Evolutionary conservation across 2,329 filamentous ascomycete genomes (phyloP).

Genomic region (Zymoseptoria brevis): DNA sequence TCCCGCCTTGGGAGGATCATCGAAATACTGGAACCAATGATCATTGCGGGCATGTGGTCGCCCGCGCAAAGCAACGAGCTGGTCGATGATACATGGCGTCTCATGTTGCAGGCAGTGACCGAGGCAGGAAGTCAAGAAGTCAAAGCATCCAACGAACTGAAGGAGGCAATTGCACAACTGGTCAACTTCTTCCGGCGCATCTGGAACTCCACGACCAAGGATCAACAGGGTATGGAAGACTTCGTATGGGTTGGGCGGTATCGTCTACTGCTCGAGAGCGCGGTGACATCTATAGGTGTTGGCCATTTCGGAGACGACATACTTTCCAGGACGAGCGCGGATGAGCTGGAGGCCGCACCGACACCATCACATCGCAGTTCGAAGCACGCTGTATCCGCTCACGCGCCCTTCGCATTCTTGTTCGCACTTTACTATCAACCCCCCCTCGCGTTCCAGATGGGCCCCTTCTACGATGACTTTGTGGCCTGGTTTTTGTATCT

Average conservation of each 20-base stretch:
- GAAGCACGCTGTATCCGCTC: slow-evolving; percentile 45
- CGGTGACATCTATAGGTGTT: slow-evolving; percentile 44
- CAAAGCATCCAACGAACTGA: slow-evolving; percentile 76
- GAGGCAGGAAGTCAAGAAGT: slow-evolving; percentile 76
- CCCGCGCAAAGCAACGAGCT: slow-evolving; percentile 11
- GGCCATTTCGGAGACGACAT: slow-evolving; percentile 45
- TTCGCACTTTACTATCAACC: slow-evolving; percentile 19
- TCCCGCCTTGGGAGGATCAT: slow-evolving; percentile 61
- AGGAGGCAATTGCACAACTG: slow-evolving; percentile 66
- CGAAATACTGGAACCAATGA: slow-evolving; percentile 47
- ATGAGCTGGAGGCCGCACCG: slow-evolving; percentile 54
- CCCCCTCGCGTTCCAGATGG: slow-evolving; percentile 3
- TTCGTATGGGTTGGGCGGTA: slow-evolving; percentile 16
- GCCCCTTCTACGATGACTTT: slow-evolving; percentile 5
- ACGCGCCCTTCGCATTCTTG: slow-evolving; percentile 54
- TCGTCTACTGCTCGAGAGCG: slow-evolving; percentile 28
- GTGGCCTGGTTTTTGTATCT: slow-evolving; percentile 14
- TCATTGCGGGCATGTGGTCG: slow-evolving; percentile 43
- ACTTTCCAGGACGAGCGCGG: slow-evolving; percentile 46
- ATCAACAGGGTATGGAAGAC: slow-evolving; percentile 6
- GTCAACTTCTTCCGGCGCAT: slow-evolving; percentile 61
- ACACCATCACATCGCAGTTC: slow-evolving; percentile 57
- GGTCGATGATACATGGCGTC: slow-evolving; percentile 29
- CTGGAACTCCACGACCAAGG: slow-evolving; percentile 45
- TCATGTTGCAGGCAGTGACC: slow-evolving; percentile 55